phyloP scores from a whole-genome alignment of 2,329 filamentous ascomycete genomes.

The Botryotinia globosa region DNA sequence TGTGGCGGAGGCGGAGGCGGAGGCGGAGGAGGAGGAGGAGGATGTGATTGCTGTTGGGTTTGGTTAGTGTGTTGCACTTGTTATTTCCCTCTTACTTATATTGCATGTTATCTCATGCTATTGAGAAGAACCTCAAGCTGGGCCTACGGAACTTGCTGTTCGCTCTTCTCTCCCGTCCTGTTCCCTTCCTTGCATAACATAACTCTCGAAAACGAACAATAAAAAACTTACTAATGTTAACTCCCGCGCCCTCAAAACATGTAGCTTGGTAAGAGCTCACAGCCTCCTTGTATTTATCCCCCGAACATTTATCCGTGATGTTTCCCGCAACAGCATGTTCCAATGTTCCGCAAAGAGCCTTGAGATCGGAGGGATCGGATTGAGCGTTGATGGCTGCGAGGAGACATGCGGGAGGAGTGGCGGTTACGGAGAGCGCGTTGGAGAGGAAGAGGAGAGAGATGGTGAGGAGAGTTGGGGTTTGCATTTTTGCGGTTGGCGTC shows the following conservation, averaged over 20 bases:
- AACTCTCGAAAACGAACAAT: not conserved
- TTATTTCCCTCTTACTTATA: not conserved
- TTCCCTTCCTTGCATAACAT: not conserved
- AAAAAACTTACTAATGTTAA: conserved; percentile 16
- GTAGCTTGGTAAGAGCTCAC: conserved; percentile 20
- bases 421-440: conserved; percentile 24
- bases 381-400: conserved; percentile 27
- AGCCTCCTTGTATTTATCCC: not conserved
- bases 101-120: too few species aligned
- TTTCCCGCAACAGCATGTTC: conserved; percentile 20
- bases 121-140: too few species aligned
- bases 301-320: conserved; percentile 21
- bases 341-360: conserved; percentile 20
- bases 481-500: conserved; percentile 25
- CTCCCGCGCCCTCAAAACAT: conserved; percentile 16
- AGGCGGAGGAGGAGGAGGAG: conserved; percentile 7
- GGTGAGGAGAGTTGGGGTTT: conserved; percentile 29
- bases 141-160: too few species aligned
- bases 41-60: not conserved
- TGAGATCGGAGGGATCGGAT: conserved; percentile 23
- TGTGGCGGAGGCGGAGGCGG: conserved; percentile 2
- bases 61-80: not conserved
- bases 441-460: conserved; percentile 26
- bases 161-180: too few species aligned
- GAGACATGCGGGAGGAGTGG: conserved; percentile 34